These are phyloP conservation scores for Boletus rubropictus DNA, from an alignment of 768 basidiomycete genomes.

Conservation along the genomic window DNA sequence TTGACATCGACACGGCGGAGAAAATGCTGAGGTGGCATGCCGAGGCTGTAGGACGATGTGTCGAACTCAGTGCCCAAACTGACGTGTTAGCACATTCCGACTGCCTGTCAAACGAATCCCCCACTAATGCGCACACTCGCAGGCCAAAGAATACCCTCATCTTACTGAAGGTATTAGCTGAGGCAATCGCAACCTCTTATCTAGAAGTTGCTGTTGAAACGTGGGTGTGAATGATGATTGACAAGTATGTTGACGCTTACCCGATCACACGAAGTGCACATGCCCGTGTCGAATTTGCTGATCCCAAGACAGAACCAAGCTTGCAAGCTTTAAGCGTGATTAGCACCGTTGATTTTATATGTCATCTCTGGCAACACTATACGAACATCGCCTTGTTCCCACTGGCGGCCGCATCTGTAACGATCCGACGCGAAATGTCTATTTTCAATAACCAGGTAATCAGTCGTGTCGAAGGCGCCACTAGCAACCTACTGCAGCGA, in stretches of 20 bases:
- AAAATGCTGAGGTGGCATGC: constrained; percentile 97
- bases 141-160: constrained; percentile 89
- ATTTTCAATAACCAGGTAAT: constrained; percentile 87
- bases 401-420: constrained; percentile 77
- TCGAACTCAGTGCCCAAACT: constrained; percentile 74
- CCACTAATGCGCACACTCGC: constrained; percentile 6
- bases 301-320: constrained; percentile 76
- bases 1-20: constrained; percentile 74
- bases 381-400: constrained; percentile 86
- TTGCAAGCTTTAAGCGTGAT: constrained; percentile 63
- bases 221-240: constrained; percentile 42
- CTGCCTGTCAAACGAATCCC: not conserved
- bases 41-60: constrained; percentile 90
- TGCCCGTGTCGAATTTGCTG: constrained; percentile 63
- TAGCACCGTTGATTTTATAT: constrained; percentile 74
- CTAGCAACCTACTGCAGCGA: constrained; percentile 75
- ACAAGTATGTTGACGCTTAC: not conserved
- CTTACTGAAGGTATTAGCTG: constrained; percentile 77
- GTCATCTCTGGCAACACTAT: constrained; percentile 97
- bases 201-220: constrained; percentile 90
- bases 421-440: constrained; percentile 86
- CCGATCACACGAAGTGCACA: constrained; percentile 48
- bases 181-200: constrained; percentile 77
- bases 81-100: constrained; percentile 65
- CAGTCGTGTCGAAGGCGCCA: constrained; percentile 75